Percentiles rank a stretch among this genome's conserved stretches.
These are phyloP conservation scores for Grosmannia clavigera DNA, from an alignment of 2,329 filamentous ascomycete genomes.

Conservation along the genomic window DNA sequence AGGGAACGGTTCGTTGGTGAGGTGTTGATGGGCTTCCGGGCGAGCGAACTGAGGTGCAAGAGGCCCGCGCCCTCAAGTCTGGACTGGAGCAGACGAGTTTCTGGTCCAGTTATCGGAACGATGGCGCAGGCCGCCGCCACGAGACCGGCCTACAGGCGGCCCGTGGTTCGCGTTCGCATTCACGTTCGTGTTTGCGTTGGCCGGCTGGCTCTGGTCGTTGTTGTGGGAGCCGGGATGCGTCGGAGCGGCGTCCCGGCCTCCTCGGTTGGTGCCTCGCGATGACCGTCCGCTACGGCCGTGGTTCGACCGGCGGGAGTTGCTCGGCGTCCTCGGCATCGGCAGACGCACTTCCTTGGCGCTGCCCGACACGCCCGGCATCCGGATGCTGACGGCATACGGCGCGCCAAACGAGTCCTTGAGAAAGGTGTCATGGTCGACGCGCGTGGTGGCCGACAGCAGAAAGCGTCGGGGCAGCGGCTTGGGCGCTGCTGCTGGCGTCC, in stretches of 20 bases:
- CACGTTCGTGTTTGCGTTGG: neutral
- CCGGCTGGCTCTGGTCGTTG: constrained; percentile 3
- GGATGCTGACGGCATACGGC: constrained; percentile 27
- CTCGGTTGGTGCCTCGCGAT: constrained; percentile 3
- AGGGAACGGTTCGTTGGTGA: neutral
- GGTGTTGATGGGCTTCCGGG: no score
- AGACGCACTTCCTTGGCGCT: constrained; percentile 25
- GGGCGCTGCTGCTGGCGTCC: constrained; percentile 44
- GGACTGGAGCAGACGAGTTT: constrained; percentile 4
- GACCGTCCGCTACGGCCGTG: constrained; percentile 4
- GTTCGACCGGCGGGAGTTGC: constrained; percentile 10
- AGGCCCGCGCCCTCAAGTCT: neutral
- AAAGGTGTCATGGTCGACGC: constrained; percentile 12
- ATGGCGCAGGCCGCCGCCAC: constrained; percentile 6
- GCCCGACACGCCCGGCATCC: constrained; percentile 30
- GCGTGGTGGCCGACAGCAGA: constrained; percentile 31
- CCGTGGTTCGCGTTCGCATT: neutral
- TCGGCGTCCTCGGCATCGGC: constrained; percentile 11
- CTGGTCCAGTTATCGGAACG: constrained; percentile 10
- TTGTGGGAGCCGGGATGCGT: constrained; percentile 7
- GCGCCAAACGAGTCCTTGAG: constrained; percentile 29
- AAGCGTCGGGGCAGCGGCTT: constrained; percentile 44
- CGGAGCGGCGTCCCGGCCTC: constrained; percentile 6
- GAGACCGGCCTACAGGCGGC: constrained; percentile 6
- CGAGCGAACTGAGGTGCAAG: neutral